Percentiles rank a stretch among this genome's conserved stretches.
Conservation (phyloP, 768 basidiomycete genomes). For the Fomitopsis pulvina region DNA sequence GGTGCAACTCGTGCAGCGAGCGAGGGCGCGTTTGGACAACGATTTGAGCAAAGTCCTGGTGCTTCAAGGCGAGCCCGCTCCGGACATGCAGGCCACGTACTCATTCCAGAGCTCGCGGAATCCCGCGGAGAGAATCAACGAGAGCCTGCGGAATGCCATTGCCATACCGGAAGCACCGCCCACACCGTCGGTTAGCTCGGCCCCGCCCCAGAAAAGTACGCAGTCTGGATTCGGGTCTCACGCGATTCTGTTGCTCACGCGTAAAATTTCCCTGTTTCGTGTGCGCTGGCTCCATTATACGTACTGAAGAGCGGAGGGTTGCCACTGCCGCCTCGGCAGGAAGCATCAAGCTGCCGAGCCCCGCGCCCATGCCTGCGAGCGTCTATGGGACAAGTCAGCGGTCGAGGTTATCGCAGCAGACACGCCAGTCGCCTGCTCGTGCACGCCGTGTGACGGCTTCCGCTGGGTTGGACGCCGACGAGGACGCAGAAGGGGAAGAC, state of each 20-base stretch:
- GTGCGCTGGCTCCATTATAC: background rate
- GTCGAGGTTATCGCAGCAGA: slow-evolving; percentile 24
- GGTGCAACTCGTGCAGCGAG: slow-evolving; percentile 37
- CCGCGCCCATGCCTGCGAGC: slow-evolving; percentile 22
- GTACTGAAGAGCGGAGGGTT: slow-evolving; percentile 14
- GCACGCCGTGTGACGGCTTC: slow-evolving; percentile 18
- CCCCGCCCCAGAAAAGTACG: slow-evolving; percentile 17
- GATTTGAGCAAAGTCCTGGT: slow-evolving; percentile 38
- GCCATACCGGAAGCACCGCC: slow-evolving; percentile 19
- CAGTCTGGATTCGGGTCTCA: background rate
- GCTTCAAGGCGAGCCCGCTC: slow-evolving; percentile 37
- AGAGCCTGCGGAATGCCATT: slow-evolving; percentile 30
- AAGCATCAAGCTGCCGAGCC: slow-evolving; percentile 29
- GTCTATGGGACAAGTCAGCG: slow-evolving; percentile 14
- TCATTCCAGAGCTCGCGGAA: slow-evolving; percentile 21
- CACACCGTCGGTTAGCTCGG: slow-evolving; percentile 8
- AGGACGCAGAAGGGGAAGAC: slow-evolving; percentile 30
- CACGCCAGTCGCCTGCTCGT: slow-evolving; percentile 18
- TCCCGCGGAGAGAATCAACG: slow-evolving; percentile 34
- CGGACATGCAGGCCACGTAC: slow-evolving; percentile 24
- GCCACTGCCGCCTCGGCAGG: slow-evolving; percentile 16
- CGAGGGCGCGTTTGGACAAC: slow-evolving; percentile 40
- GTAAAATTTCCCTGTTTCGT: background rate
- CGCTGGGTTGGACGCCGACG: slow-evolving; percentile 21
- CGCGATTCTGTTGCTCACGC: background rate